phyloP scores from a whole-genome alignment of 805 yeast genomes.

The Metschnikowia drakensbergensis region DNA sequence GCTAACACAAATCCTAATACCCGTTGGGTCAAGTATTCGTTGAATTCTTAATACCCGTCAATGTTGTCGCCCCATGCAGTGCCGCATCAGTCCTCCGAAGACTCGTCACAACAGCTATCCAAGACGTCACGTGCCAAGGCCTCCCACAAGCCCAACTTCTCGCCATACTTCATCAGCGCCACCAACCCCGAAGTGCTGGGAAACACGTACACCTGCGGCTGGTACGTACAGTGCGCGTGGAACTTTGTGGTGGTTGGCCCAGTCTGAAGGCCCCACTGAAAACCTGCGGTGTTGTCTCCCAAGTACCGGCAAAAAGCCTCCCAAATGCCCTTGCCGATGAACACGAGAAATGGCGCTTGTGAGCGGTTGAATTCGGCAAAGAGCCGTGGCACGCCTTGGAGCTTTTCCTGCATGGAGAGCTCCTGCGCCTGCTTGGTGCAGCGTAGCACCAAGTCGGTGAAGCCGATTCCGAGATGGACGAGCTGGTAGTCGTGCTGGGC shows the following conservation, averaged over 20 bases:
- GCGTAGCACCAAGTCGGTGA: conserved; percentile 65
- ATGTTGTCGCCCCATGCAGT: too few relatives aligned
- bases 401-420: conserved; percentile 49
- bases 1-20: too few relatives aligned
- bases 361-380: conserved; percentile 39
- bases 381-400: conserved; percentile 50
- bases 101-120: too few relatives aligned
- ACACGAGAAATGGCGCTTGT: conserved; percentile 44
- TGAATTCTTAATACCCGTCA: too few relatives aligned
- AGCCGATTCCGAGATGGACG: conserved; percentile 50
- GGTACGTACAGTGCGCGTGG: conserved; percentile 14
- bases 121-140: conserved; percentile 25
- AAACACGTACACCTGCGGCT: conserved; percentile 47
- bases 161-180: conserved; percentile 41
- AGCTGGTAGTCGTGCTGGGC: conserved; percentile 42
- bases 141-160: conserved; percentile 49
- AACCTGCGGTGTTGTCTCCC: conserved; percentile 27
- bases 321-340: conserved; percentile 78
- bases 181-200: conserved; percentile 77
- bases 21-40: too few relatives aligned
- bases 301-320: conserved; percentile 46
- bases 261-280: conserved; percentile 51
- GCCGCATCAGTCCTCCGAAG: too few relatives aligned
- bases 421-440: conserved; percentile 60
- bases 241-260: conserved; percentile 10